Evolutionary conservation across 129 eudicot species (phyloP).

Genomic region (Saposhnikovia divaricata): DNA sequence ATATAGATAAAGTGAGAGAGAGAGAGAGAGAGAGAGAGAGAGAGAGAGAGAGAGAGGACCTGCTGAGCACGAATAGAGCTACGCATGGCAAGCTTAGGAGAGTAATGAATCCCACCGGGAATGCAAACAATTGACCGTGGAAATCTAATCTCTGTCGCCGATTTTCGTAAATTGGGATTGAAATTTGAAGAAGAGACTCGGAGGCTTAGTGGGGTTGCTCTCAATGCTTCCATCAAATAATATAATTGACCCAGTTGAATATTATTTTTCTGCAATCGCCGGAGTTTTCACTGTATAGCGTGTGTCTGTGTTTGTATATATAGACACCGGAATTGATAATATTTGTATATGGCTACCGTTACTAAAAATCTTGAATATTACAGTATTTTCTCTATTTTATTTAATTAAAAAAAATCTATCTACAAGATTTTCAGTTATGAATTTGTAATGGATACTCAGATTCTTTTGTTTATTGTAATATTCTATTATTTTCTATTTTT

Average conservation of each 20-base stretch:
- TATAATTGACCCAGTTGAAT: not conserved
- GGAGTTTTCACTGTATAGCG: not conserved
- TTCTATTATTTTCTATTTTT: too few species aligned
- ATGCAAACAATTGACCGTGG: constrained; percentile 10
- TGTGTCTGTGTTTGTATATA: too few species aligned
- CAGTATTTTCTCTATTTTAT: too few species aligned
- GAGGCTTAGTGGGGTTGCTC: constrained; percentile 7
- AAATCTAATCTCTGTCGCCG: not conserved
- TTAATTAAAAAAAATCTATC: too few species aligned
- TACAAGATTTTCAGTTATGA: too few species aligned
- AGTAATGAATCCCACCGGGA: constrained; percentile 6
- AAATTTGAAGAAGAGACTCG: constrained; percentile 3
- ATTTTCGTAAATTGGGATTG: not conserved
- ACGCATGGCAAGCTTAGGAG: constrained; percentile 1
- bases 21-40: not conserved
- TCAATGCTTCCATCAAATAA: constrained; percentile 17
- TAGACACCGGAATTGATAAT: not conserved
- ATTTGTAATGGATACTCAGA: too few species aligned
- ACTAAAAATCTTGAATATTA: too few species aligned
- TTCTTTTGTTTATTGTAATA: too few species aligned
- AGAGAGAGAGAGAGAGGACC: constrained; percentile 12
- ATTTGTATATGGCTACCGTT: not conserved
- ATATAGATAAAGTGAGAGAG: too few species aligned
- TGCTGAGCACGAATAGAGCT: constrained; percentile 31
- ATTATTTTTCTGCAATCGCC: not conserved